These are phyloP conservation scores for Uronychia binucleata DNA, from an alignment of 73 alveolate genomes.

Conservation along the genomic window DNA sequence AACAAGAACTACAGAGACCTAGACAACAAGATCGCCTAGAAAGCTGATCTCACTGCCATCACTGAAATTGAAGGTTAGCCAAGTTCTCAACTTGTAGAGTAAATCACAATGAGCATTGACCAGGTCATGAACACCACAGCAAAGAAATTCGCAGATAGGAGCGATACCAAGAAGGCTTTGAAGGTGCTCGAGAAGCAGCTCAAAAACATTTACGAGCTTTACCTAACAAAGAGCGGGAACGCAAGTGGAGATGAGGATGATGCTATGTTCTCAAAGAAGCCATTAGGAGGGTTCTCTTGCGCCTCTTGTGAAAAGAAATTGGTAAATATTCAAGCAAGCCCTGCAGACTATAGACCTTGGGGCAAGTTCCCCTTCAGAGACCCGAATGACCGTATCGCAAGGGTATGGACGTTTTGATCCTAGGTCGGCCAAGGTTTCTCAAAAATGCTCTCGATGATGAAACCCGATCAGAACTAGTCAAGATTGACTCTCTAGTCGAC, in stretches of 20 bases:
- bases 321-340: background rate
- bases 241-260: slow-evolving; percentile 40
- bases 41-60: background rate
- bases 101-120: slow-evolving; percentile 1
- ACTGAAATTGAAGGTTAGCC: slow-evolving; percentile 2
- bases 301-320: slow-evolving; percentile 86
- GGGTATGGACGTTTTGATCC: slow-evolving; percentile 2
- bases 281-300: slow-evolving; percentile 83
- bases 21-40: background rate
- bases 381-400: slow-evolving; percentile 80
- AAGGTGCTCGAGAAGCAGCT: slow-evolving; percentile 83
- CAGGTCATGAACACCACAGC: slow-evolving; percentile 13
- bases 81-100: background rate
- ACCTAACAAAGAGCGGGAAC: slow-evolving; percentile 22
- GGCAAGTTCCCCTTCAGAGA: slow-evolving; percentile 86
- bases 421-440: slow-evolving; percentile 91
- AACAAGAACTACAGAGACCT: background rate
- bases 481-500: background rate
- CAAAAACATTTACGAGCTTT: slow-evolving; percentile 75
- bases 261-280: slow-evolving; percentile 90
- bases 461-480: slow-evolving; percentile 49
- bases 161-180: slow-evolving; percentile 87
- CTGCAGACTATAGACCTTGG: slow-evolving; percentile 79
- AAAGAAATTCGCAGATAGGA: slow-evolving; percentile 91
- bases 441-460: slow-evolving; percentile 86